A percentile compares a stretch with the other conserved stretches of the same genome.
Conservation (phyloP, 2,329 filamentous ascomycete species). For the Diaporthe sp. region DNA sequence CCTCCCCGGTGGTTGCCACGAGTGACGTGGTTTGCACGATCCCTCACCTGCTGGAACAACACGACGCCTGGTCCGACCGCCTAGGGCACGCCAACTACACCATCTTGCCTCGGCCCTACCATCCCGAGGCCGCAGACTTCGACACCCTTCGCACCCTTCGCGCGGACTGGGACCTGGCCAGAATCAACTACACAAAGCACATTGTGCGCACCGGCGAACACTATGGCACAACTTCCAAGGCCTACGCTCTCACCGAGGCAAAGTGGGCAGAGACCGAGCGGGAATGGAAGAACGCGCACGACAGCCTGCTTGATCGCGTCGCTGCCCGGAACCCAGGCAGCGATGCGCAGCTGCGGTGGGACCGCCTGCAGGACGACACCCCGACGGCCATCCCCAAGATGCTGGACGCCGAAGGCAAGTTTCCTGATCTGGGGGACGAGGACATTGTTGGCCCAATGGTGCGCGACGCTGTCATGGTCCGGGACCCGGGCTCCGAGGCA, state of each 20-base stretch:
- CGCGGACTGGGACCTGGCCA: slow-evolving; percentile 85
- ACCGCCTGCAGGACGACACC: slow-evolving; percentile 64
- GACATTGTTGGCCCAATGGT: slow-evolving; percentile 96
- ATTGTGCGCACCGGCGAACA: slow-evolving; percentile 90
- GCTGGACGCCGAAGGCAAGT: slow-evolving; percentile 83
- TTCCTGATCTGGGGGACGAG: slow-evolving; percentile 88
- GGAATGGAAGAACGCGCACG: slow-evolving; percentile 80
- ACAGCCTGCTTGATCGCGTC: slow-evolving; percentile 71
- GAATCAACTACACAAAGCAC: slow-evolving; percentile 90
- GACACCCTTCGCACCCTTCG: slow-evolving; percentile 74
- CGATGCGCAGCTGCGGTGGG: slow-evolving; percentile 51
- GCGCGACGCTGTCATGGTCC: slow-evolving; percentile 68
- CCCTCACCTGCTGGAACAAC: slow-evolving; percentile 75
- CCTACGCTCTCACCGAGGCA: slow-evolving; percentile 85
- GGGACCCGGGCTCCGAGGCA: slow-evolving; percentile 56
- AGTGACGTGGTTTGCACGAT: slow-evolving; percentile 63
- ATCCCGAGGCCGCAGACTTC: slow-evolving; percentile 73
- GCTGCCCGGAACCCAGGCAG: slow-evolving; percentile 52
- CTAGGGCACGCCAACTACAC: slow-evolving; percentile 95
- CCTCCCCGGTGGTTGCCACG: slow-evolving; percentile 68
- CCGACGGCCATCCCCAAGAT: slow-evolving; percentile 78
- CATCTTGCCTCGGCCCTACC: slow-evolving; percentile 86
- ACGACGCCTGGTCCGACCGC: slow-evolving; percentile 86
- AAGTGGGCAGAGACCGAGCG: slow-evolving; percentile 90
- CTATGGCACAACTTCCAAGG: slow-evolving; percentile 90